Conservation (phyloP, 495 filamentous ascomycete genomes). For the Lepidopterella palustris region DNA sequence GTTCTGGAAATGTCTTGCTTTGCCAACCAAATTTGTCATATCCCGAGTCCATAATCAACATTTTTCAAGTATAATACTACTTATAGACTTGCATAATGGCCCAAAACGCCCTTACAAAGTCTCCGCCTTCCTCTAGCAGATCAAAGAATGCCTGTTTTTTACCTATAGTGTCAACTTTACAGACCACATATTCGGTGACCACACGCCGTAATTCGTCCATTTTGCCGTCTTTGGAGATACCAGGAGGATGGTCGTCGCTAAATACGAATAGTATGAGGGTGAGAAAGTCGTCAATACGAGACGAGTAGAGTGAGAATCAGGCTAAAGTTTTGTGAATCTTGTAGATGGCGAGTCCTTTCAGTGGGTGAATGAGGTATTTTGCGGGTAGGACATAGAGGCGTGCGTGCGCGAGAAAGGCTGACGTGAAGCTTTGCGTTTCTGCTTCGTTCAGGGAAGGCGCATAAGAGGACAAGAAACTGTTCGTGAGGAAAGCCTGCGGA, state of each 20-base stretch:
- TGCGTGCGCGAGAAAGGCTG: slow-evolving; percentile 30
- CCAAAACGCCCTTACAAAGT: slow-evolving; percentile 3
- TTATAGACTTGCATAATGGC: not conserved
- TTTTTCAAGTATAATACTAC: not conserved
- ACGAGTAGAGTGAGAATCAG: slow-evolving; percentile 17
- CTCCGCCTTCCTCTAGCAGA: not conserved
- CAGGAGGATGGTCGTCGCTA: slow-evolving; percentile 4
- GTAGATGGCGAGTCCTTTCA: slow-evolving; percentile 26
- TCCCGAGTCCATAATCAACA: no score
- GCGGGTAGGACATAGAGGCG: slow-evolving; percentile 28
- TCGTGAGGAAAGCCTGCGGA: no score
- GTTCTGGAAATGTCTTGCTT: no score
- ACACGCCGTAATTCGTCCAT: slow-evolving; percentile 6
- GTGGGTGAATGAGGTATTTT: slow-evolving; percentile 13
- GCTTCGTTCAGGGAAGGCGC: no score
- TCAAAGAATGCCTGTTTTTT: not conserved
- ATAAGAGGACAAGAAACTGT: no score
- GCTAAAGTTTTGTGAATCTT: slow-evolving; percentile 33
- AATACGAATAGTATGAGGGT: slow-evolving; percentile 29
- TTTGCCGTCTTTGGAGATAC: not conserved
- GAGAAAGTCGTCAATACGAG: slow-evolving; percentile 23
- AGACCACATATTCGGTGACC: slow-evolving; percentile 19
- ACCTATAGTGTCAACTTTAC: slow-evolving; percentile 10
- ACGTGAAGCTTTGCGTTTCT: slow-evolving; percentile 26
- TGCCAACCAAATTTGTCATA: no score